Conservation (phyloP, 225 moss, liverwort and hornwort species). For the Rhytidiadelphus loreus region DNA sequence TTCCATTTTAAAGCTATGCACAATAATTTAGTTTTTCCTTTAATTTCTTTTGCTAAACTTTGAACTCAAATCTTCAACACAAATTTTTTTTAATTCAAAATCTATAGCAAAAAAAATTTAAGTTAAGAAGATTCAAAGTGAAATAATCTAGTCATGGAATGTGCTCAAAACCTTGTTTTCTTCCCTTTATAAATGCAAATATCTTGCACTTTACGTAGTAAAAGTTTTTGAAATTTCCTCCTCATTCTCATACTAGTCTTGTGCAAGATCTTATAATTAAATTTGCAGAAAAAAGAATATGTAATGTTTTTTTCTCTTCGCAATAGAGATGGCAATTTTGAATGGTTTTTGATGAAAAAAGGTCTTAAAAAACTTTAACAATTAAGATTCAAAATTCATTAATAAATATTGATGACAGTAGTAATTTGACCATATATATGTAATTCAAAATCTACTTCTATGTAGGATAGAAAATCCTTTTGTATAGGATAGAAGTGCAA, state of each 20-base stretch:
- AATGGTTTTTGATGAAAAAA: not conserved
- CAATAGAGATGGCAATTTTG: not conserved
- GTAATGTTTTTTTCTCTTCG: too few relatives aligned
- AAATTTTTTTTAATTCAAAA: not conserved
- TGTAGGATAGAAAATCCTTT: too few relatives aligned
- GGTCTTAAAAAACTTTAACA: accelerated
- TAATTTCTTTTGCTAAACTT: not conserved
- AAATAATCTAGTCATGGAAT: too few relatives aligned
- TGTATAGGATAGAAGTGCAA: too few relatives aligned
- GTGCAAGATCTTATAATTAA: not conserved
- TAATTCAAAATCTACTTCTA: not conserved
- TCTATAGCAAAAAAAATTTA: accelerated
- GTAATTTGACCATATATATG: too few relatives aligned
- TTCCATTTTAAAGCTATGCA: not conserved
- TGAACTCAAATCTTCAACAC: not conserved
- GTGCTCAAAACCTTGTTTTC: not conserved
- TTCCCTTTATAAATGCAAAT: not conserved
- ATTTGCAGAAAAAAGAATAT: too few relatives aligned
- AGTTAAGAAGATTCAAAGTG: too few relatives aligned
- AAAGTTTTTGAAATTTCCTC: not conserved
- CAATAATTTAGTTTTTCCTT: not conserved
- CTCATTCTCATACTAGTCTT: not conserved
- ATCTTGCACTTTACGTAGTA: not conserved
- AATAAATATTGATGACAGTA: not conserved
- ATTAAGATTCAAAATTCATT: too few relatives aligned